Conservation (phyloP, 1,284 basidiomycete genomes). For the Ganoderma meredithae region DNA sequence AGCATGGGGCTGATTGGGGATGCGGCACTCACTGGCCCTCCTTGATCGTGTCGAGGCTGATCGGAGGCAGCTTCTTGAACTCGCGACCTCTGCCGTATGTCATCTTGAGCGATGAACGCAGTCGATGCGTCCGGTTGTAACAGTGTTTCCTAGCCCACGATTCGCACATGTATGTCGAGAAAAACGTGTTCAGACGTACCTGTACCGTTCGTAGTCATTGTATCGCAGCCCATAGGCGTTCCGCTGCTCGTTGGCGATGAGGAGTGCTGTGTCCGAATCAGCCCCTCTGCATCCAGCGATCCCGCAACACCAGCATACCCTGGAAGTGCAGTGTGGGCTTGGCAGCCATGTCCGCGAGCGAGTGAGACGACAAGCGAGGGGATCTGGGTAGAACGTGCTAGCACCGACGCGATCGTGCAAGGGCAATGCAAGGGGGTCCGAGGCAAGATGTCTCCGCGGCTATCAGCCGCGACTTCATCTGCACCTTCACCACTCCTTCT, state of each 20-base stretch:
- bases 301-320: slow-evolving; percentile 26
- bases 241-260: slow-evolving; percentile 88
- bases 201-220: slow-evolving; percentile 86
- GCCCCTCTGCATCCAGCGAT: slow-evolving; percentile 3
- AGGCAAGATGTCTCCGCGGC: slow-evolving; percentile 34
- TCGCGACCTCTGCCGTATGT: slow-evolving; percentile 91
- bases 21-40: slow-evolving; percentile 77
- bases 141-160: slow-evolving; percentile 78
- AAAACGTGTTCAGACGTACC: slow-evolving; percentile 51
- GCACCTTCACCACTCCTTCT: slow-evolving; percentile 20
- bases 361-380: slow-evolving; percentile 19
- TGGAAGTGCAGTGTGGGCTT: slow-evolving; percentile 42
- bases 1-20: background rate
- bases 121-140: slow-evolving; percentile 87
- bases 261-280: slow-evolving; percentile 62
- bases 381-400: slow-evolving; percentile 37
- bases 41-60: slow-evolving; percentile 71
- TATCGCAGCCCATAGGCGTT: slow-evolving; percentile 91
- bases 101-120: slow-evolving; percentile 83
- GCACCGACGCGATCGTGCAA: slow-evolving; percentile 37
- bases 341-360: slow-evolving; percentile 37
- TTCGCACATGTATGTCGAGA: background rate
- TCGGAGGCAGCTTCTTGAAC: slow-evolving; percentile 81
- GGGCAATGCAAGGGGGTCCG: slow-evolving; percentile 35
- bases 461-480: slow-evolving; percentile 24